These are phyloP conservation scores for Apostasia ramifera DNA, from an alignment of 106 monocot species.

Conservation along the genomic window DNA sequence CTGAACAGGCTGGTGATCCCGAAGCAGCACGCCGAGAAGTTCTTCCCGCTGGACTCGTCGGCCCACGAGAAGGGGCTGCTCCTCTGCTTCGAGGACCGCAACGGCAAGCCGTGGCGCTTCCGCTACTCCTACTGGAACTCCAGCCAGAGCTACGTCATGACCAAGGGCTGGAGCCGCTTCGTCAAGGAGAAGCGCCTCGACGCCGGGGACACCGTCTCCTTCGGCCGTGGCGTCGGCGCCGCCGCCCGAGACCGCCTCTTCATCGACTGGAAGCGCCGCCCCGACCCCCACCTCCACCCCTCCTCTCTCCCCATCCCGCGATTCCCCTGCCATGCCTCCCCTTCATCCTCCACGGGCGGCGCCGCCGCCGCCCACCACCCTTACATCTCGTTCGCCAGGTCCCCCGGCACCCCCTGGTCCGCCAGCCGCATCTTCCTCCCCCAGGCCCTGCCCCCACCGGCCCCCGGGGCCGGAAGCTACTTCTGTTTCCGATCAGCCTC, in stretches of 20 bases:
- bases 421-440: constrained; percentile 3
- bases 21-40: constrained; percentile 60
- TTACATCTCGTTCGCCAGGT: neutral
- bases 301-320: neutral
- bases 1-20: constrained; percentile 57
- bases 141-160: constrained; percentile 97
- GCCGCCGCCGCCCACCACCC: neutral
- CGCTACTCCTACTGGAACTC: constrained; percentile 96
- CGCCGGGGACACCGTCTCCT: constrained; percentile 43
- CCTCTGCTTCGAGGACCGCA: constrained; percentile 71
- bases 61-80: constrained; percentile 53
- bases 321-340: no score
- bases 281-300: neutral
- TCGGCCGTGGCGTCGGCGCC: constrained; percentile 30
- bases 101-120: constrained; percentile 80
- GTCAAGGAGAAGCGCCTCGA: constrained; percentile 47
- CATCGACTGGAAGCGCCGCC: constrained; percentile 40
- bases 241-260: constrained; percentile 25
- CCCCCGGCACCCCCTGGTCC: neutral
- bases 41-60: constrained; percentile 37
- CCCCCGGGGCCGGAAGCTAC: neutral
- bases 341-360: no score
- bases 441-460: neutral
- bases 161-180: constrained; percentile 45
- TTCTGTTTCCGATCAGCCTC: neutral